These are phyloP conservation scores for Ramularia endophylla DNA, from an alignment of 2,329 filamentous ascomycete genomes.

Conservation along the genomic window DNA sequence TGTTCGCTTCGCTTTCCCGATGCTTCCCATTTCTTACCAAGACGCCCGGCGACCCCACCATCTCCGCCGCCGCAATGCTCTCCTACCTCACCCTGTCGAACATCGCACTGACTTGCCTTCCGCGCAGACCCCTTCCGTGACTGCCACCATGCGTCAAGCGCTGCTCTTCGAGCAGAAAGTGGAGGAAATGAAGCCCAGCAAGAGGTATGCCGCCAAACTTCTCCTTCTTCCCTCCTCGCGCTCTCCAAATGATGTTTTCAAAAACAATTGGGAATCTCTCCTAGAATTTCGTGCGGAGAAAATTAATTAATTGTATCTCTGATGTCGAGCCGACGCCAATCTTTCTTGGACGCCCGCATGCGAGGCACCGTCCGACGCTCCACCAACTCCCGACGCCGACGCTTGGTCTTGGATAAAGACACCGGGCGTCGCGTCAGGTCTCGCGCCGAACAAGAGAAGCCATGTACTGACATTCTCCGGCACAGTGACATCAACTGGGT, in stretches of 20 bases:
- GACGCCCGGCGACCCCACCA: constrained; percentile 1
- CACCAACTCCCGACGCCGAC: too few species aligned
- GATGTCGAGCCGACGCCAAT: constrained; percentile 34
- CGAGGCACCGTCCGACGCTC: too few species aligned
- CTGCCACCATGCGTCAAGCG: constrained; percentile 55
- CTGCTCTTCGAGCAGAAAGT: constrained; percentile 75
- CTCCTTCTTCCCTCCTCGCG: constrained; percentile 7
- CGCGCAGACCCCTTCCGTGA: constrained; percentile 58
- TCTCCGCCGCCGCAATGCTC: constrained; percentile 1
- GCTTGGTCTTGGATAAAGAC: too few species aligned
- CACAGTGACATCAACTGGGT: constrained; percentile 87
- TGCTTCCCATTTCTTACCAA: not conserved
- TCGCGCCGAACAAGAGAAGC: too few species aligned
- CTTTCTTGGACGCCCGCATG: too few species aligned
- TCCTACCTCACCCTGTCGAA: not conserved
- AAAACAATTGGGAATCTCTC: constrained; percentile 99
- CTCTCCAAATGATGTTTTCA: constrained; percentile 67
- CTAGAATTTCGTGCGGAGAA: constrained; percentile 90
- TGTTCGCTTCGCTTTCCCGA: not conserved
- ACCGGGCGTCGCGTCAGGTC: too few species aligned
- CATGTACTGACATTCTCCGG: constrained; percentile 20
- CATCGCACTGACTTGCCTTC: not conserved
- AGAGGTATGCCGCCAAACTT: constrained; percentile 52
- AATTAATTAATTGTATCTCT: constrained; percentile 65
- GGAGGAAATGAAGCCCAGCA: constrained; percentile 77